Conservation (phyloP, 2,329 filamentous ascomycete genomes). For the Coniosporium tulheliwenetii region DNA sequence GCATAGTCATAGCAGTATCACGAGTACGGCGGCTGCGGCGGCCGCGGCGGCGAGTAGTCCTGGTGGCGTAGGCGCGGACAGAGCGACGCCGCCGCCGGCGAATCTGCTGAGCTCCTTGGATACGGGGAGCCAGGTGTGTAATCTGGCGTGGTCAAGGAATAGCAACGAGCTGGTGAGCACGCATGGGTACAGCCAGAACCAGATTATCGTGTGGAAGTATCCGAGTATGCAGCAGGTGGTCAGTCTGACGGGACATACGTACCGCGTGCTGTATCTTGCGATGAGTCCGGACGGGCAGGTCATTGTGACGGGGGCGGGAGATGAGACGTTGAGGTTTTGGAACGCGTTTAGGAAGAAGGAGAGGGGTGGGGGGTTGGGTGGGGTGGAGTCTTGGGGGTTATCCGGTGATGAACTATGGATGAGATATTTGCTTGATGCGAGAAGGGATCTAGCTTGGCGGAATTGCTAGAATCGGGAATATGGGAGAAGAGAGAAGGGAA, state of each 20-base stretch:
- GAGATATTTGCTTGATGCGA: too few species aligned
- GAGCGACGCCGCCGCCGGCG: slow-evolving; percentile 18
- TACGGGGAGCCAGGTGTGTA: slow-evolving; percentile 97
- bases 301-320: slow-evolving; percentile 88
- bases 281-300: slow-evolving; percentile 94
- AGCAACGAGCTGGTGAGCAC: slow-evolving; percentile 96
- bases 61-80: slow-evolving; percentile 11
- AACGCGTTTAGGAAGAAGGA: slow-evolving; percentile 81
- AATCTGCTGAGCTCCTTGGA: slow-evolving; percentile 64
- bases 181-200: slow-evolving; percentile 94
- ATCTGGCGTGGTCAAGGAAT: slow-evolving; percentile 92
- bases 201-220: slow-evolving; percentile 99
- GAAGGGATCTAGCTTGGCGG: too few species aligned
- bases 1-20: slow-evolving; percentile 9
- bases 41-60: slow-evolving; percentile 16
- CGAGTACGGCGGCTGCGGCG: slow-evolving; percentile 17
- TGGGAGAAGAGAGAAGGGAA: too few species aligned
- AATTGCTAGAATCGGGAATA: too few species aligned
- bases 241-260: slow-evolving; percentile 89
- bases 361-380: slow-evolving; percentile 51
- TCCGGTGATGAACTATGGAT: too few species aligned
- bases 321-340: slow-evolving; percentile 95
- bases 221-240: slow-evolving; percentile 95
- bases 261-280: slow-evolving; percentile 85
- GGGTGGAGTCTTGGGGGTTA: slow-evolving; percentile 17